Evolutionary conservation across 2,329 filamentous ascomycete genomes (phyloP), one percentile per base, ranked within the genome.

Genomic region (Beauveria varroae): DNA sequence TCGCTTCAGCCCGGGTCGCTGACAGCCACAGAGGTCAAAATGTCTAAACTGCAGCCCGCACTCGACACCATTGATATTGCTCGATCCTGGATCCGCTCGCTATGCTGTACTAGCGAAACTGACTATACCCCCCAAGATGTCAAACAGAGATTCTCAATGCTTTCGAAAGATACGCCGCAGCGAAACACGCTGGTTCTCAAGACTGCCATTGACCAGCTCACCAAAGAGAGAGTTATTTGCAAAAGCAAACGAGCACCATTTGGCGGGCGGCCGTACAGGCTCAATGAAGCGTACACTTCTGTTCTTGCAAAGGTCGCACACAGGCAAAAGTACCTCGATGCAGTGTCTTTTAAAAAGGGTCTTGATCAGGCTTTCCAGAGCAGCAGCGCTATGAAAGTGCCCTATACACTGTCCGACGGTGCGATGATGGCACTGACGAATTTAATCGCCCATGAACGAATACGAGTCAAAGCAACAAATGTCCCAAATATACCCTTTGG

Each of bases 391-490:
- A 71, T 84, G 47, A 70, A 71, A 1, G 72, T 89, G 7, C 80
- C 83, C 0, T 85, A 83, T 61, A 73, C 79, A 26, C 82, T 86
- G 16, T 78, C 82, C 37, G 86, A 91, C 64, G 87, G 87, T 28
- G 79, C 84, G 34, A 80, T 88, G 62, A 82, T 91, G 78, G 87
- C 85, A 1, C 74, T 89, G 61, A 79, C 85, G 46, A 89, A 89
- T 66, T 71, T 93, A 60, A 81, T 86, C 63, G 83, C 85, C 0
- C 71, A 80, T 55, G 81, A 83, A 3, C 79, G 82, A 46, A 76
- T 91, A 47, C 75, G 70, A 18, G 68, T 89, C 7, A 73, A 79
- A 3, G 76, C 83, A 0, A 69, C 79, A 1, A 77, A 86, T 46
- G 79, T 88, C 5, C 84, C 84, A 1, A 67, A 80, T 55, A 84